phyloP scores from a whole-genome alignment of 257 asterid genomes.

The Mentha longifolia region DNA sequence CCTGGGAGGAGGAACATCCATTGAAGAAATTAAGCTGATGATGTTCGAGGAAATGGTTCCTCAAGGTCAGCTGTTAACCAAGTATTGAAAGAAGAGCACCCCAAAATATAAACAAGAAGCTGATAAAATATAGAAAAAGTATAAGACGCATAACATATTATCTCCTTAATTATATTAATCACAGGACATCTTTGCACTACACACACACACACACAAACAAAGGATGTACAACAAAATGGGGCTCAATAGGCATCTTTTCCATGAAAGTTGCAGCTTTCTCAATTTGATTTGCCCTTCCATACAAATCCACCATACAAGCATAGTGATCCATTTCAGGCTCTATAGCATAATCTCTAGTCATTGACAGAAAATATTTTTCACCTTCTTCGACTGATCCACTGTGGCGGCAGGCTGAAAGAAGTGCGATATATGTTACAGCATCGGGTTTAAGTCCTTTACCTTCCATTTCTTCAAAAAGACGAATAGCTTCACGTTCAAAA shows the following conservation, averaged over 20 bases:
- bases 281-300: constrained; percentile 79
- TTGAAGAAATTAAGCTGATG: neutral
- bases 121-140: neutral
- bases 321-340: constrained; percentile 81
- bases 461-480: constrained; percentile 63
- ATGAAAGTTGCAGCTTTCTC: constrained; percentile 68
- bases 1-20: constrained; percentile 36
- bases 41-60: neutral
- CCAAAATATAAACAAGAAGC: neutral
- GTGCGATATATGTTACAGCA: constrained; percentile 72
- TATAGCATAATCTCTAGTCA: constrained; percentile 61
- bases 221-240: constrained; percentile 48
- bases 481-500: constrained; percentile 55
- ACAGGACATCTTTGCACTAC: neutral
- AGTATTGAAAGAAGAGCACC: neutral
- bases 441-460: constrained; percentile 61
- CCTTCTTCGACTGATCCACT: constrained; percentile 70
- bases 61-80: neutral
- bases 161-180: constrained; percentile 12
- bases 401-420: constrained; percentile 89
- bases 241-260: constrained; percentile 65
- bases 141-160: neutral
- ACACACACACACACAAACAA: neutral
- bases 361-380: constrained; percentile 68
- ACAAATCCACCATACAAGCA: constrained; percentile 94